Base-by-base conservation (phyloP, 345 rosid species). In the Salix dunnii region DNA sequence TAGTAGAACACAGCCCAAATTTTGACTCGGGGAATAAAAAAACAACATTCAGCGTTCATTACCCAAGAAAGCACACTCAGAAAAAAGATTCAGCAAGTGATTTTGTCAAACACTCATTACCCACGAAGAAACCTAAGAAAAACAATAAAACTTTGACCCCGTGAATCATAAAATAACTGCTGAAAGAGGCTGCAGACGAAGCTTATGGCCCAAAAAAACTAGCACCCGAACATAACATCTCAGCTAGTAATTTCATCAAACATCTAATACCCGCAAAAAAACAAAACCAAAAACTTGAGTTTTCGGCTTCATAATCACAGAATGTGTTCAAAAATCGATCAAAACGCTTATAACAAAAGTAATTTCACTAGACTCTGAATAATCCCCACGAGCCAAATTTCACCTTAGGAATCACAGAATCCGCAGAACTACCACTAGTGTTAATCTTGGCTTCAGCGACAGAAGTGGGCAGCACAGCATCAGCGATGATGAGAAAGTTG, bases 401-500 rank as follows among this genome's bases (percentile, higher is more conserved):
- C 23, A 89, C 98, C 92, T 87, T 91, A 1, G 96, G 98, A 63
- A 87, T 72, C 1, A 87, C 64, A 4, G 90, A 87, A 62, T 84
- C 84, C 40, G 85, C 92, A 42, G 80, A 76, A 43, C 33, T 48
- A 2, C 81, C 78, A 2, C 62, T 23, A 58, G 5, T 58, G 62
- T 72, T 81, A 68, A 82, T 20, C 25, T 84, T 81, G 11, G 86
- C 70, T 68, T 87, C 93, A 2, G 92, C 78, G 3, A 73, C 84
- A 2, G 82, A 78, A 6, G 88, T 77, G 1, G 99, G 97, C 17
- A 96, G 84, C 64, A 91, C 74, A 2, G 82, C 92, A 30, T 92
- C 91, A 68, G 98, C 99, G 61, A 94, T 76, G 91, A 94, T 86
- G 60, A 96, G 93, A 72, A 80, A 92, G 76, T 94, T 93, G 23